Conservation (phyloP, 805 yeast genomes). For the Yamadazyma olivae region DNA sequence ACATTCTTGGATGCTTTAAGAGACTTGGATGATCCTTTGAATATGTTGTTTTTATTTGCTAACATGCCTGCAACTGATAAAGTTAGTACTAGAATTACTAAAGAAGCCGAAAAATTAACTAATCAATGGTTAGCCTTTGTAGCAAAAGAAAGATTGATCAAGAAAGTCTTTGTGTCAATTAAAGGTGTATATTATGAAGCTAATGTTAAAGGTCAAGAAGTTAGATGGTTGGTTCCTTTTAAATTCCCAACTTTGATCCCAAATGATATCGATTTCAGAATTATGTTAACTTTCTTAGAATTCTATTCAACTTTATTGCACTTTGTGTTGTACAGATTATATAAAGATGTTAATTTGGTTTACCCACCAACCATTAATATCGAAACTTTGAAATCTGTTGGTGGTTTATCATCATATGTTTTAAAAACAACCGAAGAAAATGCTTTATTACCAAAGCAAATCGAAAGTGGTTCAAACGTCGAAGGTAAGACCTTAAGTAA, state of each 20-base stretch:
- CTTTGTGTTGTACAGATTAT: conserved; percentile 81
- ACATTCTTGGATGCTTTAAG: conserved; percentile 88
- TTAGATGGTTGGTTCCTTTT: conserved; percentile 95
- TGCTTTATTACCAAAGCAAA: conserved; percentile 36
- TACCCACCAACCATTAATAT: conserved; percentile 87
- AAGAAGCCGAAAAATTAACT: conserved; percentile 81
- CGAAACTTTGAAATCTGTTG: conserved; percentile 75
- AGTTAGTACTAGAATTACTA: conserved; percentile 76
- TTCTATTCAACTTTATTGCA: conserved; percentile 90
- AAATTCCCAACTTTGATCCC: conserved; percentile 97
- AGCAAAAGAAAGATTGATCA: conserved; percentile 75
- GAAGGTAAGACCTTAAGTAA: conserved; percentile 37
- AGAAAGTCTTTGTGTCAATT: conserved; percentile 91
- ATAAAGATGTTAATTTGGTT: conserved; percentile 78
- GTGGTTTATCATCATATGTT: conserved; percentile 83
- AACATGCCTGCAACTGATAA: conserved; percentile 91
- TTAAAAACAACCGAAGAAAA: conserved; percentile 50
- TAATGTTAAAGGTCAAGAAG: conserved; percentile 81
- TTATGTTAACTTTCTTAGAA: conserved; percentile 95
- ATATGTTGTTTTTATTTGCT: conserved; percentile 91
- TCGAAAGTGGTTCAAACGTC: conserved; percentile 13
- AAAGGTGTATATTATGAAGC: conserved; percentile 98
- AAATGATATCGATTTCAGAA: conserved; percentile 88
- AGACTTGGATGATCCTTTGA: conserved; percentile 92
- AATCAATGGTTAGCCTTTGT: conserved; percentile 95